Conservation (phyloP, 2,329 filamentous ascomycete genomes). For the Bipolaris bicolor region DNA sequence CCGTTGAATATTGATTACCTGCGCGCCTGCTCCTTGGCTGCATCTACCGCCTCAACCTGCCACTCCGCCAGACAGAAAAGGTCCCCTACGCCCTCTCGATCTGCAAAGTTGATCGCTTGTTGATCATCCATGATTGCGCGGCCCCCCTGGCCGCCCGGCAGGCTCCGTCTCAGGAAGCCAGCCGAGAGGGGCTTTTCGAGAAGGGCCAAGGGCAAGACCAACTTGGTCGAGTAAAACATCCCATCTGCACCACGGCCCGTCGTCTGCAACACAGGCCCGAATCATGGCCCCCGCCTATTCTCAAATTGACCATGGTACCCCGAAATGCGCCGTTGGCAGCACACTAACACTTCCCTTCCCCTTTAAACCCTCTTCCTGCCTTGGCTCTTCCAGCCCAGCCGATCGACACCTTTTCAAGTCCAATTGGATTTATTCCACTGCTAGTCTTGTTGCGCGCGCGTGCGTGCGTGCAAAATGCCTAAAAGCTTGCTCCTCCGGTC, state of each 20-base stretch:
- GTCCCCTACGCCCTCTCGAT: constrained; percentile 15
- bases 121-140: constrained; percentile 32
- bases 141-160: constrained; percentile 31
- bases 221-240: background rate
- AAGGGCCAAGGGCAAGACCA: constrained; percentile 8
- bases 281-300: constrained; percentile 14
- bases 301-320: constrained; percentile 13
- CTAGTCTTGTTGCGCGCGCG: constrained; percentile 6
- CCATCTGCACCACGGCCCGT: constrained; percentile 2
- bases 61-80: background rate
- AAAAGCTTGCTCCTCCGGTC: constrained; percentile 4
- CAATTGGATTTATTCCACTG: constrained; percentile 6
- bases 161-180: constrained; percentile 31
- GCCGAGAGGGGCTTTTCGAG: constrained; percentile 28
- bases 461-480: constrained; percentile 7
- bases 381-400: constrained; percentile 17
- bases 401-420: constrained; percentile 19
- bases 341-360: constrained; percentile 9
- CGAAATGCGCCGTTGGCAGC: constrained; percentile 25
- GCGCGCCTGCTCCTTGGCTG: constrained; percentile 21
- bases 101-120: constrained; percentile 24
- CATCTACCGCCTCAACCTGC: background rate
- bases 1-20: constrained; percentile 29
- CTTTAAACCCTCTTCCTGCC: background rate
- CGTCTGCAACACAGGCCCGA: constrained; percentile 15